Percentiles rank a stretch among this genome's conserved stretches.
These are phyloP conservation scores for Lunularia cruciata DNA, from an alignment of 225 moss, liverwort and hornwort species.

Conservation along the genomic window DNA sequence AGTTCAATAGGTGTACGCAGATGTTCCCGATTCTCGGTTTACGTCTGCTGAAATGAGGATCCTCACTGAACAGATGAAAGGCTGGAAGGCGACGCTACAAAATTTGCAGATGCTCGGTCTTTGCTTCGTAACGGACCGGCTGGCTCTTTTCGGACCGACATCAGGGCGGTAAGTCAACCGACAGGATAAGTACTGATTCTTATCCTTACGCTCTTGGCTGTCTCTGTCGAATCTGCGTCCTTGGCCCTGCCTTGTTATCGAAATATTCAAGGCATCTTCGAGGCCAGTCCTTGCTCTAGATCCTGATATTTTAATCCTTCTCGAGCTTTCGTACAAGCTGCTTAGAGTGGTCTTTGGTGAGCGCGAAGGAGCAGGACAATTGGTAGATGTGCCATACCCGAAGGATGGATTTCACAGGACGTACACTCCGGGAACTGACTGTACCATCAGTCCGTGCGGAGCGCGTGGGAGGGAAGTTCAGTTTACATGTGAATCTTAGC, in stretches of 20 bases:
- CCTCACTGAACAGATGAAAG: constrained; percentile 51
- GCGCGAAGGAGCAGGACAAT: neutral
- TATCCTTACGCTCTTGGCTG: no score
- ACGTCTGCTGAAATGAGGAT: neutral
- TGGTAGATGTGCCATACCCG: neutral
- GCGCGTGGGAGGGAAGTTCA: neutral
- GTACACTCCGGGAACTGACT: neutral
- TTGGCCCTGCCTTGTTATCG: neutral
- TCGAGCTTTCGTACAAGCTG: neutral
- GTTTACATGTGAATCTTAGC: neutral
- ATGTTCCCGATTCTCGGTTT: no score
- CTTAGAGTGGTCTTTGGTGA: neutral
- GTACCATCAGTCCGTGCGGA: no score
- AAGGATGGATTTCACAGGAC: neutral
- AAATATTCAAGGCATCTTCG: neutral
- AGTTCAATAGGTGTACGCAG: no score
- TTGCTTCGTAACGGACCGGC: constrained; percentile 88
- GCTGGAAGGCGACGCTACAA: constrained; percentile 71
- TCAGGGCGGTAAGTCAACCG: constrained; percentile 67
- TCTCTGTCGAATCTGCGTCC: neutral
- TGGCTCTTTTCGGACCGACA: constrained; percentile 85
- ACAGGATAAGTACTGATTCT: no score
- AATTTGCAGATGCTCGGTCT: constrained; percentile 72
- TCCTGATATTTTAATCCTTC: neutral
- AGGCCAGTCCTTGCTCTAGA: neutral